phyloP scores from a whole-genome alignment of 164 flowering plant genomes.

The Vitis labrusca region DNA sequence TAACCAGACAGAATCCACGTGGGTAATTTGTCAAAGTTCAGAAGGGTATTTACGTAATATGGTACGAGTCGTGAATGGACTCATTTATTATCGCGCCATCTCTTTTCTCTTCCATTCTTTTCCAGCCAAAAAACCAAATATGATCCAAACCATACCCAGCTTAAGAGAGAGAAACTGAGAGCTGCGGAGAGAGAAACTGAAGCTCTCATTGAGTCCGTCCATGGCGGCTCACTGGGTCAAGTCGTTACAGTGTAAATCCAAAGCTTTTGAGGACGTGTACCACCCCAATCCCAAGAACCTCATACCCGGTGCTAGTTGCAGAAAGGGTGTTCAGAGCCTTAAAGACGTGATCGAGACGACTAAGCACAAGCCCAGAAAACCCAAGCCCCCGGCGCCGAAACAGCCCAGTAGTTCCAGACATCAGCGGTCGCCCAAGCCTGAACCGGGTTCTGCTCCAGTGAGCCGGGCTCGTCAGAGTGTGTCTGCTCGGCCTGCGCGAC shows the following conservation, averaged over 20 bases:
- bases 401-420: conserved; percentile 10
- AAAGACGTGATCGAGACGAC: conserved; percentile 66
- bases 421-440: conserved; percentile 16
- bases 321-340: conserved; percentile 47
- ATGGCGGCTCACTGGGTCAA: conserved; percentile 90
- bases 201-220: conserved; percentile 18
- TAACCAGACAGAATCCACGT: conserved; percentile 17
- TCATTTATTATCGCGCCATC: conserved; percentile 20
- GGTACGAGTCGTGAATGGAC: not conserved
- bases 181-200: not conserved
- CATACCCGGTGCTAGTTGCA: conserved; percentile 56
- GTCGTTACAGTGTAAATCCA: conserved; percentile 86
- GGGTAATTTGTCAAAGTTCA: conserved; percentile 3
- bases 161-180: conserved; percentile 3
- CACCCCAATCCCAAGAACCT: conserved; percentile 37
- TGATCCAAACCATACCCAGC: not conserved
- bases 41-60: conserved; percentile 21
- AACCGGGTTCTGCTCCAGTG: conserved; percentile 3
- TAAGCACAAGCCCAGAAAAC: conserved; percentile 31
- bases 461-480: conserved; percentile 19
- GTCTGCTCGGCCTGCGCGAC: conserved; percentile 16
- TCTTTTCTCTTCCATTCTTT: conserved; percentile 5
- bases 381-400: conserved; percentile 15
- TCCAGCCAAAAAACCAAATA: conserved; percentile 6
- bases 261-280: conserved; percentile 70